Percentiles rank a stretch among this genome's conserved stretches.
These are phyloP conservation scores for Juglanconis oblonga DNA, from an alignment of 2,329 filamentous ascomycete genomes.

Conservation along the genomic window DNA sequence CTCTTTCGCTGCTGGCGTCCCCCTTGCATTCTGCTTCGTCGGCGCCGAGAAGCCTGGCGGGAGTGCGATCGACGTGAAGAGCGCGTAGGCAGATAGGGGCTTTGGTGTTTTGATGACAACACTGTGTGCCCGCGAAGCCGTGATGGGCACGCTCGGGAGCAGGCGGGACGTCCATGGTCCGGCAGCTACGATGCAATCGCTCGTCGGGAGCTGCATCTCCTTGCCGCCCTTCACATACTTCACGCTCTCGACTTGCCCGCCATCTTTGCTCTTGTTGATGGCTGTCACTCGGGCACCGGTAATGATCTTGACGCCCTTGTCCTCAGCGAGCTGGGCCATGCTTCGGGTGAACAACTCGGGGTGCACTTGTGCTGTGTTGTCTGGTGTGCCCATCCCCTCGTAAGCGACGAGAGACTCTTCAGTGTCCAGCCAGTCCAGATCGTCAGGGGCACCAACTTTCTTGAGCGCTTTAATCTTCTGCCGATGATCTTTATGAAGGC, in stretches of 20 bases:
- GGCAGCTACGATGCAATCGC: conserved; percentile 34
- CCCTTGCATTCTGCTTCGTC: conserved; percentile 22
- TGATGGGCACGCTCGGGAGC: conserved; percentile 40
- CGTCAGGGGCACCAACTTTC: conserved; percentile 41
- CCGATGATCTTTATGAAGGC: conserved; percentile 22
- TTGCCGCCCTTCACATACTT: conserved; percentile 18
- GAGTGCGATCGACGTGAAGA: conserved; percentile 71
- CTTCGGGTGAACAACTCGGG: conserved; percentile 73
- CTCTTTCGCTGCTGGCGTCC: background rate
- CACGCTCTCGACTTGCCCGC: conserved; percentile 18
- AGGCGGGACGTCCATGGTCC: conserved; percentile 45
- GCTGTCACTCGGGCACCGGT: conserved; percentile 28
- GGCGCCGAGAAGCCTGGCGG: conserved; percentile 48
- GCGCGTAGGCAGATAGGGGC: conserved; percentile 54
- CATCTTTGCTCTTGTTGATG: conserved; percentile 25
- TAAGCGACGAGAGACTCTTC: conserved; percentile 43
- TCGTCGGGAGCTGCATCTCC: conserved; percentile 21
- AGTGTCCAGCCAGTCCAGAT: conserved; percentile 67
- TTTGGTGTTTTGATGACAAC: conserved; percentile 39
- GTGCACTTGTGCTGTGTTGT: conserved; percentile 73
- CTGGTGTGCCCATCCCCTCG: conserved; percentile 41
- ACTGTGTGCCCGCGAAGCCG: conserved; percentile 41
- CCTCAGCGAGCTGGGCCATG: conserved; percentile 66
- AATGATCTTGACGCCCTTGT: conserved; percentile 55
- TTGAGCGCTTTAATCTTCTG: conserved; percentile 24